Evolutionary conservation across 2,329 filamentous ascomycete species (phyloP), one percentile per base, ranked within the genome.

Genomic region (Sphaerostilbella broomeana): DNA sequence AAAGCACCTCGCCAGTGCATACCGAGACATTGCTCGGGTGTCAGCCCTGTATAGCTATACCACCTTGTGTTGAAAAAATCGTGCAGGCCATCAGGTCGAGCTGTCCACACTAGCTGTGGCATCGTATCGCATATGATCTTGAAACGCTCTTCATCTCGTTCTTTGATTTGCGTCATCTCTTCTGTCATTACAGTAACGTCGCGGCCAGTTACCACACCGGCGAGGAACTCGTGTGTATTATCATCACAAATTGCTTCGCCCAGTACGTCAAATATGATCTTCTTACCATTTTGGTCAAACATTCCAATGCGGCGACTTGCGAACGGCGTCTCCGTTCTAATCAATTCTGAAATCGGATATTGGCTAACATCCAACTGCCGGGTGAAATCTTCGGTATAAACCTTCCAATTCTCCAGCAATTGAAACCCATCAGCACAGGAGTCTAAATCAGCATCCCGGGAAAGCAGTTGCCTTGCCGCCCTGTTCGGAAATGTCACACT

Each of bases 21-120:
- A 1, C 82, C 83, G 3, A 82, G 49, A 18, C 77, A 84, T 8
- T 79, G 65, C 30, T 82, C 75, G 8, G 70, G 66, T 0, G 69
- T 71, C 17, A 87, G 60, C 0, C 85, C 82, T 0, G 85, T 89
- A 51, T 85, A 89, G n/a, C 77, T 73, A 52, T 85, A 86, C 82
- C 84, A 90, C n/a, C 80, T 68, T 32, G 77, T 74, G 43, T 83
- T 85, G 58, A 81, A 89, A 61, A 86, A 89, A 51, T 89, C 84
- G 48, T 77, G 71, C 18, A 65, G 50, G 0, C 85, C 84, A 12
- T 82, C 73, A 0, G 81, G 70, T 0, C 63, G 77, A 0, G 84
- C 76, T 0, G 82, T 87, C 83, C 84, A 90, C 5, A 89, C 79
- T 60, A 82, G 64, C 51, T 81, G 77, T 2, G 78, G 77, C 72